Base-by-base conservation (phyloP, 2,329 filamentous ascomycete species). In the Colletotrichum aenigma region DNA sequence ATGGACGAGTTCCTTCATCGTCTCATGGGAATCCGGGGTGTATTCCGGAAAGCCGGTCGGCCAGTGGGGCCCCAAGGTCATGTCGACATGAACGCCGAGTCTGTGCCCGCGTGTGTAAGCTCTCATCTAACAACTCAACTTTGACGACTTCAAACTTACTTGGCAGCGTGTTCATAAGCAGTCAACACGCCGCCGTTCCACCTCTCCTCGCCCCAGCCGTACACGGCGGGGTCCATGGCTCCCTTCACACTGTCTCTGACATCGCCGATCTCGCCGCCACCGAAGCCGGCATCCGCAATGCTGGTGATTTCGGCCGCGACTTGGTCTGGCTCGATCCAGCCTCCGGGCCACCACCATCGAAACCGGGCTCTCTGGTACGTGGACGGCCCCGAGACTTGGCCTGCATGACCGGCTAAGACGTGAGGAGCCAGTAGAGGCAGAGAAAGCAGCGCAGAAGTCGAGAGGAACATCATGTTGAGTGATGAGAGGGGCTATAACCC, bases 111-210 rank as follows among this genome's bases (percentile, higher is more conserved):
- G 38, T 3, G 38, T 48, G 38, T 48, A 48, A 48, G 38, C 38
- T 7, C 1, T 0, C 9, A 0, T 48, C 1, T 48, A 3, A 1
- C 38, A 12, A n/a, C 38, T 7, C 38, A 48, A 48, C 38, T 48
- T 12, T 52, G 43, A 12, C 6, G n/a, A 52, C 10, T 13, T 52
- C 43, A 52, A 61, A 36, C 28, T 16, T 15, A 62, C 58, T 15
- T 36, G 12, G 30, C 12, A 16, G 28, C 58, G 0, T 62, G 28
- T 6, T 62, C 30, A 21, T 36, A 62, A 8, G 58, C 58, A 36
- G 30, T 62, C 30, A 36, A 15, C 9, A 62, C 30, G 1, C 58
- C 58, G 18, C 36, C 7, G 4, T 62, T 4, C 58, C 58, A 61
- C 8, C 30, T 6, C 32, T 24, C 1, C 30, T 36, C 32, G 12